Conservation (phyloP, 2,329 filamentous ascomycete genomes). For the Verticillium albo-atrum region DNA sequence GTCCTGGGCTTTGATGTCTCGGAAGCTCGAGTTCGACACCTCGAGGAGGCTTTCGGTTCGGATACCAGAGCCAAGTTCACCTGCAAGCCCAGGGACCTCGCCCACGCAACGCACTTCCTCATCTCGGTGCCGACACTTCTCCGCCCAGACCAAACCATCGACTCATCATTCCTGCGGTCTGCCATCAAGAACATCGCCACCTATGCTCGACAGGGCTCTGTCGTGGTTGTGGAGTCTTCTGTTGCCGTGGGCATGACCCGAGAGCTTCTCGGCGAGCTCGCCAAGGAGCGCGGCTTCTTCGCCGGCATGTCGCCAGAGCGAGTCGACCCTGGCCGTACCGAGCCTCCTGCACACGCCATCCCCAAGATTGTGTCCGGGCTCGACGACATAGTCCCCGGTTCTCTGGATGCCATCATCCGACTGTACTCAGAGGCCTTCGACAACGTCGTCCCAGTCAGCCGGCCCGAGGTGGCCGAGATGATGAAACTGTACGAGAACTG, state of each 20-base stretch:
- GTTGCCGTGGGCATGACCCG: constrained; percentile 39
- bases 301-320: constrained; percentile 32
- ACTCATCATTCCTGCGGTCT: constrained; percentile 27
- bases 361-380: constrained; percentile 40
- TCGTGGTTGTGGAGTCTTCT: constrained; percentile 34
- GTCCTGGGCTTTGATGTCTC: constrained; percentile 47
- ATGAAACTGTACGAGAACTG: constrained; percentile 42
- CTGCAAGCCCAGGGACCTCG: constrained; percentile 20
- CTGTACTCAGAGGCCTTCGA: constrained; percentile 33
- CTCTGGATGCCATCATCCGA: constrained; percentile 25
- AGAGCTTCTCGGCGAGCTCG: constrained; percentile 27
- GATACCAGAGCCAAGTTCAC: constrained; percentile 31
- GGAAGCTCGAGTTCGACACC: constrained; percentile 26
- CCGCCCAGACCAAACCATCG: constrained; percentile 26
- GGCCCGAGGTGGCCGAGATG: constrained; percentile 40
- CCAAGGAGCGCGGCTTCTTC: constrained; percentile 23
- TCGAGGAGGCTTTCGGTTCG: constrained; percentile 21
- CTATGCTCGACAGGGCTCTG: constrained; percentile 27
- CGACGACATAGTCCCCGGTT: constrained; percentile 23
- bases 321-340: constrained; percentile 31
- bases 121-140: constrained; percentile 37
- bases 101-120: constrained; percentile 31
- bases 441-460: constrained; percentile 29
- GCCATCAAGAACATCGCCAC: constrained; percentile 26
- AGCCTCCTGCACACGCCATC: constrained; percentile 22